Evolutionary conservation across 306 rosid species (phyloP).

Genomic region (Glycine tomentella): DNA sequence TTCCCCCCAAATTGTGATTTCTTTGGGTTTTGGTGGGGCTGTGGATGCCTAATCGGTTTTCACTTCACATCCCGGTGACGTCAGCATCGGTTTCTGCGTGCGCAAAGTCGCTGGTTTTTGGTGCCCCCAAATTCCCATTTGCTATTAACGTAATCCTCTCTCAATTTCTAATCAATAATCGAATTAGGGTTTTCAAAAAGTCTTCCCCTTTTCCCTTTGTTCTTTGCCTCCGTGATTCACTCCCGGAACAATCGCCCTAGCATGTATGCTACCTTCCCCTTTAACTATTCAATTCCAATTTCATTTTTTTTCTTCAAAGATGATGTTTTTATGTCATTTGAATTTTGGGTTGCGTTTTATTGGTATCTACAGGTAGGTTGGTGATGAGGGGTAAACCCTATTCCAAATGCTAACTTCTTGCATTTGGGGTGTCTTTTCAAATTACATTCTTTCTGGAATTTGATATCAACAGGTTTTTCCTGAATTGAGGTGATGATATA

Average conservation of each 20-base stretch:
- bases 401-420: conserved; percentile 42
- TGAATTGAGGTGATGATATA: conserved; percentile 35
- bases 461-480: conserved; percentile 8
- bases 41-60: background rate
- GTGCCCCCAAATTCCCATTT: conserved; percentile 8
- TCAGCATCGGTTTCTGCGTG: conserved; percentile 50
- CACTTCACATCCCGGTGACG: conserved; percentile 14
- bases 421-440: conserved; percentile 41
- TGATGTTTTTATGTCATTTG: background rate
- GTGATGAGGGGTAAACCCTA: conserved; percentile 34
- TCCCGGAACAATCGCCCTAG: conserved; percentile 1
- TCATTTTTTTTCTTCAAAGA: background rate
- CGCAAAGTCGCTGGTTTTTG: conserved; percentile 52
- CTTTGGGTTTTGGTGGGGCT: background rate
- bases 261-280: conserved; percentile 28
- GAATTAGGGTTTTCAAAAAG: conserved; percentile 47
- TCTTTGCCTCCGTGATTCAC: conserved; percentile 33
- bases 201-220: conserved; percentile 27
- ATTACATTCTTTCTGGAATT: conserved; percentile 25
- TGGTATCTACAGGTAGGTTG: conserved; percentile 36
- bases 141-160: background rate
- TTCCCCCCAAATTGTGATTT: background rate
- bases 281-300: conserved; percentile 14
- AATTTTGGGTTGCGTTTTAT: conserved; percentile 29
- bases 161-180: conserved; percentile 9